Evolutionary conservation across 2,329 filamentous ascomycete genomes (phyloP), one percentile per base, ranked within the genome.

Genomic region (Neocatenulostroma microsporum): DNA sequence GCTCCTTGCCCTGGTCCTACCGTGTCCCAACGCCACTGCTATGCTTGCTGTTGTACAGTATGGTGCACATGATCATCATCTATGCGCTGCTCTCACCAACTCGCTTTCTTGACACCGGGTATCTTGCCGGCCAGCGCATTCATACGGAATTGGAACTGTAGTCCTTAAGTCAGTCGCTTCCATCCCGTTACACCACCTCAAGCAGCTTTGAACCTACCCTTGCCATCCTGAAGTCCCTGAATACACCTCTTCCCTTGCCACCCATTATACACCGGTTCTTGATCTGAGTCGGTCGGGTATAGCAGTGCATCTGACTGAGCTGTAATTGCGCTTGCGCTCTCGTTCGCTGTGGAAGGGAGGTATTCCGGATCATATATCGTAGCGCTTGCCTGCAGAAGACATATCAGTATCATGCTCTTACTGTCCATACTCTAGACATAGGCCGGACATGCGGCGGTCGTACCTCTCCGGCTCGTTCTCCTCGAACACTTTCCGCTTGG

Each of bases 41-140:
- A n/a, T n/a, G n/a, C n/a, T n/a, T n/a, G n/a, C n/a, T n/a, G n/a
- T n/a, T n/a, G n/a, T n/a, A n/a, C n/a, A n/a, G n/a, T n/a, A n/a
- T n/a, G n/a, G n/a, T n/a, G n/a, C n/a, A n/a, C n/a, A n/a, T n/a
- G n/a, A n/a, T n/a, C n/a, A n/a, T n/a, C n/a, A n/a, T n/a, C n/a
- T n/a, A n/a, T n/a, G n/a, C n/a, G n/a, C n/a, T n/a, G n/a, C n/a
- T 17, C 38, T 39, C 55, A 98, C 91, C 91, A 98, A 64, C 84
- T 93, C 33, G 91, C 91, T 71, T 94, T 94, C 73, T 81, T 86
- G 37, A 98, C 91, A 53, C 91, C 91, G 0, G 91, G 89, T 36
- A 98, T 61, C 44, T 85, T 78, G 34, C 91, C 91, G 21, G 75
- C 80, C 45, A 95, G 67, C 14, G 91, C 91, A 62, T 94, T 81